Base-by-base conservation (phyloP, 2,329 filamentous ascomycete species). In the Diaporthe destruens region DNA sequence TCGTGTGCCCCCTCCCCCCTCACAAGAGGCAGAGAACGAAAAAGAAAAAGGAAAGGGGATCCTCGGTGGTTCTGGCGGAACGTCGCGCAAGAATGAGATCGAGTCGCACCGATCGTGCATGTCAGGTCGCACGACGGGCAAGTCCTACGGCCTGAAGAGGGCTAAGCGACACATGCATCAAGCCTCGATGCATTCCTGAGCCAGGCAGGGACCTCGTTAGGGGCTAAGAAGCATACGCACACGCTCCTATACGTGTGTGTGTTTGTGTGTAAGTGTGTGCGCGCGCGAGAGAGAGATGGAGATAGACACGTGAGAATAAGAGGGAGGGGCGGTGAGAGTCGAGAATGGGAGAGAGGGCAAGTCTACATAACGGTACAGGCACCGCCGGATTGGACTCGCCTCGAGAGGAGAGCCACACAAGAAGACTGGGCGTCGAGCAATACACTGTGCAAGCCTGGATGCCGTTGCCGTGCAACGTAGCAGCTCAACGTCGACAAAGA, bases 41-140 rank as follows among this genome's bases (percentile, higher is more conserved):
- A 20, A 14, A 23, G 25, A 7, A 23, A 51, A 16, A 23, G 5
- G 25, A 14, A 51, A 51, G 7, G 3, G 29, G 18, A 59, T 59
- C 34, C 34, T 51, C 36, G 47, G 34, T n/a, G 14, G 23, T 23
- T 47, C 25, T 47, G 61, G 68, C 59, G 53, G 51, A 47, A 67
- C 51, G 65, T 71, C 53, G 56, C 42, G 44, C 69, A 71, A 75
- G 72, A 76, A 75, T 73, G 59, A 77, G 76, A 77, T 77, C 76
- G 71, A 51, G 76, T 76, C 25, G 55, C 65, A 77, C 76, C 68
- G 72, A 77, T 77, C 76, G 76, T 66, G 71, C 73, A 75, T 71
- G 25, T 53, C 63, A 34, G 20, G 71, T 72, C 32, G 61, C 71
- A 72, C 71, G 29, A 53, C 53, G 61, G 63, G 51, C 47, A 66